A percentile compares a stretch with the other conserved stretches of the same genome.
phyloP scores from a whole-genome alignment of 257 asterid species.

The Forsythia suspensa region DNA sequence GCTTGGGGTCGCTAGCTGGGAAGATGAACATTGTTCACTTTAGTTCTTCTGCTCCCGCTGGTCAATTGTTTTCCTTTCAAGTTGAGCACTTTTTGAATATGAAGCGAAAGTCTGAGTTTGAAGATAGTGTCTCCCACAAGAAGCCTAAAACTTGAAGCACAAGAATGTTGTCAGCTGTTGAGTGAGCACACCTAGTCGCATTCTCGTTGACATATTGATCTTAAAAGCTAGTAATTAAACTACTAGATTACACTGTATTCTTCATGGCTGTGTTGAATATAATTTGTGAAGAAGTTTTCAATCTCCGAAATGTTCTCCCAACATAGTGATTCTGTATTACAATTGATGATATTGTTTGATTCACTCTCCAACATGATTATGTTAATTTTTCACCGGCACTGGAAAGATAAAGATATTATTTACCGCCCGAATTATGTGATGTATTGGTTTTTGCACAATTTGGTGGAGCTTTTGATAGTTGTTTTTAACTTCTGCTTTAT shows the following conservation, averaged over 20 bases:
- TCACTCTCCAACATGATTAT: not conserved
- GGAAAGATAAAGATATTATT: not conserved
- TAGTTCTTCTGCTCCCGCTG: not conserved
- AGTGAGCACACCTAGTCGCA: not conserved
- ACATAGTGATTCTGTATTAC: not conserved
- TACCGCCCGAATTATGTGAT: not conserved
- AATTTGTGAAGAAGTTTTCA: not conserved
- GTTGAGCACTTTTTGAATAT: conserved; percentile 87
- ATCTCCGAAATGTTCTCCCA: not conserved
- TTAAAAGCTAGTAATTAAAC: not conserved
- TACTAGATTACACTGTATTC: not conserved
- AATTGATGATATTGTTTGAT: not conserved
- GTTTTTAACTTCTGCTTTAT: too few relatives aligned
- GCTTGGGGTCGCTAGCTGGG: not conserved
- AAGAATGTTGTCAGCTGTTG: not conserved
- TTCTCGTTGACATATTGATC: not conserved
- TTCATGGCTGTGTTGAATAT: not conserved
- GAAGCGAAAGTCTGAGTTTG: conserved; percentile 69
- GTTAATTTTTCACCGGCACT: not conserved
- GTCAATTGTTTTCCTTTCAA: conserved; percentile 31
- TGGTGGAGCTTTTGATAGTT: too few relatives aligned
- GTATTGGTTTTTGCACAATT: not conserved
- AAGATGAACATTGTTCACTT: not conserved
- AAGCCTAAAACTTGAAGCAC: conserved; percentile 57
- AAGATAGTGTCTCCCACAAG: conserved; percentile 49